phyloP scores from a whole-genome alignment of 768 basidiomycete species.

The Lactarius psammicola region DNA sequence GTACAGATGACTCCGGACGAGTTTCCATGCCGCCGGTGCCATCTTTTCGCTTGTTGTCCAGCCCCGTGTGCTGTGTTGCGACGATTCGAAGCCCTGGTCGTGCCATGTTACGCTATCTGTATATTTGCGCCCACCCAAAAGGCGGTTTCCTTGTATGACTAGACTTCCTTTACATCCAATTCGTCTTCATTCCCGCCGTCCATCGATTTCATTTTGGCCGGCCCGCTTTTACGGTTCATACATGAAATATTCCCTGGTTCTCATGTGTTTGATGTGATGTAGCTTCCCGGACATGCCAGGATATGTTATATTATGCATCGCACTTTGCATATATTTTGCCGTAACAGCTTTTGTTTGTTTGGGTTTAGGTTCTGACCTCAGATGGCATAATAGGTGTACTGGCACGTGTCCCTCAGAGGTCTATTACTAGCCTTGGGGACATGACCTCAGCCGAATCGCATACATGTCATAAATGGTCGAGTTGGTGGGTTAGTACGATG shows the following conservation, averaged over 20 bases:
- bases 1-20: neutral
- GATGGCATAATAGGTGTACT: neutral
- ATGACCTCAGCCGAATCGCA: too few relatives aligned
- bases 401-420: neutral
- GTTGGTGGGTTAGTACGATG: neutral
- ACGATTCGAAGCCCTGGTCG: neutral
- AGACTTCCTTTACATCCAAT: neutral
- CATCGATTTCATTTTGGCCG: neutral
- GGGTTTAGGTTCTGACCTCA: too few relatives aligned
- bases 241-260: too few relatives aligned
- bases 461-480: too few relatives aligned
- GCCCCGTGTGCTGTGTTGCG: neutral
- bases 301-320: neutral
- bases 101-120: slow-evolving; percentile 17
- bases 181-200: neutral
- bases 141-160: slow-evolving; percentile 11
- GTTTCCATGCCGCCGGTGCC: neutral
- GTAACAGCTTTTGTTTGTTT: neutral
- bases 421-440: too few relatives aligned
- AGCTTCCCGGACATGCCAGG: neutral
- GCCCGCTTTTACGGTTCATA: neutral
- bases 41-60: neutral
- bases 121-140: slow-evolving; percentile 1
- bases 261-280: neutral
- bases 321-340: neutral